A percentile compares a stretch with the other conserved stretches of the same genome.
phyloP scores from a whole-genome alignment of 192 early-diverging fungal genomes.

The Backusella tuberculispora region DNA sequence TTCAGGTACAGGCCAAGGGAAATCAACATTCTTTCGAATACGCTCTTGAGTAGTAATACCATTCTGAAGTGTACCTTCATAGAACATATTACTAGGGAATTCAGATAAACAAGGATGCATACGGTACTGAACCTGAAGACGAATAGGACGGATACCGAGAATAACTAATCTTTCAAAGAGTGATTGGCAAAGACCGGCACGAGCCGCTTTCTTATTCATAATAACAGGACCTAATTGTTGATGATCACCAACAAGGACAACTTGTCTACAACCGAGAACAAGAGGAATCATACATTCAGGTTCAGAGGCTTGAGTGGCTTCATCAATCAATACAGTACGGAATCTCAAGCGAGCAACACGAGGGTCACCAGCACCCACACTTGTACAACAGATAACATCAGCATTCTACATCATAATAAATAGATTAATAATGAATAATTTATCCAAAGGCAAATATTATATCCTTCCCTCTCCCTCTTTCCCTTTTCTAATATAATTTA shows the following conservation, averaged over 20 bases:
- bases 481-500: conserved; percentile 27
- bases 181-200: conserved; percentile 93
- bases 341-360: conserved; percentile 88
- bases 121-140: conserved; percentile 98
- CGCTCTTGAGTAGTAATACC: conserved; percentile 94
- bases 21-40: conserved; percentile 83
- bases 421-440: background rate
- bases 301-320: conserved; percentile 96
- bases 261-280: conserved; percentile 94
- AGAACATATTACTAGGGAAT: conserved; percentile 99
- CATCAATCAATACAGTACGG: conserved; percentile 94
- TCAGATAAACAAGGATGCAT: conserved; percentile 99
- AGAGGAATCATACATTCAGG: conserved; percentile 98
- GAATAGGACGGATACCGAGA: conserved; percentile 89
- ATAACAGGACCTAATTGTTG: conserved; percentile 99
- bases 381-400: conserved; percentile 98
- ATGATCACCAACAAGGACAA: conserved; percentile 97
- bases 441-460: background rate
- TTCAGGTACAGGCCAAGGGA: conserved; percentile 96
- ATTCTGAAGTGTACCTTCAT: conserved; percentile 97
- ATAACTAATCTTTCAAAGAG: conserved; percentile 96
- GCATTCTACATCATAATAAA: conserved; percentile 60
- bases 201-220: conserved; percentile 94
- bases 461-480: background rate
- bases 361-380: conserved; percentile 96